Evolutionary conservation across 2,329 filamentous ascomycete species (phyloP).

Genomic region (Fusarium tupiense): DNA sequence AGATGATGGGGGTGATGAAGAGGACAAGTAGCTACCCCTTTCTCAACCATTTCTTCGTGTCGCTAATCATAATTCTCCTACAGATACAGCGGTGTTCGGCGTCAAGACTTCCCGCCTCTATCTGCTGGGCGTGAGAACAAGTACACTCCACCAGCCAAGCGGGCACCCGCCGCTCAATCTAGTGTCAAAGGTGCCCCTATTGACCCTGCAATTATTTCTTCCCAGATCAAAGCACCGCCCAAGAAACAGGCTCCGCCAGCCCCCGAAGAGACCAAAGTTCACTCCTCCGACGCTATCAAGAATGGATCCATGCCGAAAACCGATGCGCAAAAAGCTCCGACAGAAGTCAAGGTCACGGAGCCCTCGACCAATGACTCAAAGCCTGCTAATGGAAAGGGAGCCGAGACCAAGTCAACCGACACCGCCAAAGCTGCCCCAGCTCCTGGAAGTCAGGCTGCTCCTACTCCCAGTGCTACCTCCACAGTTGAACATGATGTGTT

Average conservation of each 20-base stretch:
- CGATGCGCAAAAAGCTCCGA: constrained; percentile 40
- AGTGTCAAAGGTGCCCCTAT: constrained; percentile 81
- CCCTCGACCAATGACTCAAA: constrained; percentile 44
- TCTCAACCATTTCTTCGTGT: background rate
- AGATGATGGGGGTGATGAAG: constrained; percentile 77
- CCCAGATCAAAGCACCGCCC: constrained; percentile 69
- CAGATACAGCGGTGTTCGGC: constrained; percentile 91
- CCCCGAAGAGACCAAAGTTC: constrained; percentile 41
- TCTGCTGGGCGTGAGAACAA: constrained; percentile 65
- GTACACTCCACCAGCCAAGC: constrained; percentile 90
- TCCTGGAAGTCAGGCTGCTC: constrained; percentile 53
- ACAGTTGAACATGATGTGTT: constrained; percentile 71
- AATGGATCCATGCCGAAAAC: constrained; percentile 45
- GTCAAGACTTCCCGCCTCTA: constrained; percentile 78
- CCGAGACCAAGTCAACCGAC: constrained; percentile 44
- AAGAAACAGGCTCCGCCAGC: constrained; percentile 49
- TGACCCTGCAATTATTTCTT: constrained; percentile 90
- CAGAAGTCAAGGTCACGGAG: constrained; percentile 44
- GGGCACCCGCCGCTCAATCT: constrained; percentile 78
- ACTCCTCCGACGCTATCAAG: constrained; percentile 42
- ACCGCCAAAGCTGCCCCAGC: constrained; percentile 44
- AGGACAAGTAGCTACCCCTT: constrained; percentile 77
- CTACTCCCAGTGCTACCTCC: constrained; percentile 63
- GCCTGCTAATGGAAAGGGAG: constrained; percentile 46
- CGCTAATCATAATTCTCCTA: constrained; percentile 32